A percentile compares a stretch with the other conserved stretches of the same genome.
These are phyloP conservation scores for Priceomyces medius DNA, from an alignment of 805 yeast genomes.

Conservation along the genomic window DNA sequence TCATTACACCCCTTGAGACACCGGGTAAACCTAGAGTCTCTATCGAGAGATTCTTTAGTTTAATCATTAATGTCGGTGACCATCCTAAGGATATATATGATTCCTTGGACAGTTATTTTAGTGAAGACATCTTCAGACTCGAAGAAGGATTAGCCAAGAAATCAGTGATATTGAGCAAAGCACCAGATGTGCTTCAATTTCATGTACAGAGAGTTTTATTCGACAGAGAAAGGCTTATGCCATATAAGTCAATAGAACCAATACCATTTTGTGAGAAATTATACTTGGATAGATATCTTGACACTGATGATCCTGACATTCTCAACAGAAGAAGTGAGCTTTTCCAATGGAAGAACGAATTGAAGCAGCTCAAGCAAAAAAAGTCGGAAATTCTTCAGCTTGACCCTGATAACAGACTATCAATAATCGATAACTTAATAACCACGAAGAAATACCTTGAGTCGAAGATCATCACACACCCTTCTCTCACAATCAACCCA, in stretches of 20 bases:
- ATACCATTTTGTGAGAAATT: constrained; percentile 75
- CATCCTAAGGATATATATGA: constrained; percentile 89
- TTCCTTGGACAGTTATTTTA: constrained; percentile 82
- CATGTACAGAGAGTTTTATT: constrained; percentile 94
- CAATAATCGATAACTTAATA: constrained; percentile 43
- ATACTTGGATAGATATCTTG: constrained; percentile 85
- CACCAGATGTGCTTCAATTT: constrained; percentile 83
- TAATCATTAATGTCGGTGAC: constrained; percentile 82
- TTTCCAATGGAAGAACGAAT: constrained; percentile 59
- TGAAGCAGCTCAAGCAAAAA: constrained; percentile 43
- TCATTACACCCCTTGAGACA: constrained; percentile 51
- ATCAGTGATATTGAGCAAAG: constrained; percentile 62
- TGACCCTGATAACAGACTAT: constrained; percentile 36
- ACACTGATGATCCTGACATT: constrained; percentile 59
- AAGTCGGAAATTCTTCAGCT: constrained; percentile 41
- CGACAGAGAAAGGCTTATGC: constrained; percentile 68
- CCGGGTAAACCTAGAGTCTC: constrained; percentile 31
- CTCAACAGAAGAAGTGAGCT: constrained; percentile 55
- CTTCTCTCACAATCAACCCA: constrained; percentile 34
- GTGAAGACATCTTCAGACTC: constrained; percentile 65
- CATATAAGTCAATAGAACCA: constrained; percentile 80
- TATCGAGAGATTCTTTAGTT: constrained; percentile 73
- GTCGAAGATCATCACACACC: constrained; percentile 38
- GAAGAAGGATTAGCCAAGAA: constrained; percentile 75
- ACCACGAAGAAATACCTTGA: constrained; percentile 59